Percentiles rank a stretch among this genome's conserved stretches.
Conservation (phyloP, 2,329 filamentous ascomycete genomes). For the Paecilomyces variotii region DNA sequence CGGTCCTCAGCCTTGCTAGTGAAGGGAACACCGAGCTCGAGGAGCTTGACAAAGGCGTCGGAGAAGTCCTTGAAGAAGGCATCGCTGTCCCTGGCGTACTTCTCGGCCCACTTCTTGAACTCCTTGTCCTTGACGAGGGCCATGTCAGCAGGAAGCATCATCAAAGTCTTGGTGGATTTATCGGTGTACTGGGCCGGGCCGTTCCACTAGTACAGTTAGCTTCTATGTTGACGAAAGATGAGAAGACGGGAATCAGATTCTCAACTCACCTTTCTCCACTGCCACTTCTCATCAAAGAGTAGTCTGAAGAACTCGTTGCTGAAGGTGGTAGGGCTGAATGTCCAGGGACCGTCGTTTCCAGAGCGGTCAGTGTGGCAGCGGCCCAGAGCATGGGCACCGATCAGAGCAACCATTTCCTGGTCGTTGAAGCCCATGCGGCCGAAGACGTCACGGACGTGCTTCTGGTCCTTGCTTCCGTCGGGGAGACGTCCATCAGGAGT, state of each 20-base stretch:
- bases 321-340: slow-evolving; percentile 80
- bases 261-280: slow-evolving; percentile 56
- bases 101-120: slow-evolving; percentile 71
- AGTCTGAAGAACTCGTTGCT: slow-evolving; percentile 95
- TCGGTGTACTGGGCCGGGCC: slow-evolving; percentile 89
- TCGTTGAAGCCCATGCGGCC: slow-evolving; percentile 97
- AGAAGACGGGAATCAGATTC: background rate
- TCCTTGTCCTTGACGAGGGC: slow-evolving; percentile 79
- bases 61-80: slow-evolving; percentile 91
- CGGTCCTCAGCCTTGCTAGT: slow-evolving; percentile 52
- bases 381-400: slow-evolving; percentile 77
- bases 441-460: slow-evolving; percentile 87
- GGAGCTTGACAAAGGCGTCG: slow-evolving; percentile 68
- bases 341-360: slow-evolving; percentile 85
- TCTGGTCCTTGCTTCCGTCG: slow-evolving; percentile 67
- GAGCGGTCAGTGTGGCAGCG: slow-evolving; percentile 85
- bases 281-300: slow-evolving; percentile 86
- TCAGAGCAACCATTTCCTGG: slow-evolving; percentile 87
- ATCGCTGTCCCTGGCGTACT: slow-evolving; percentile 86
- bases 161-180: slow-evolving; percentile 74
- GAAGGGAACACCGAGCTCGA: slow-evolving; percentile 93
- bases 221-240: background rate
- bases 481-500: slow-evolving; percentile 89
- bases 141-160: slow-evolving; percentile 96
- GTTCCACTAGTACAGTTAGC: slow-evolving; percentile 52